These are phyloP conservation scores for Flaveria brownii DNA, from an alignment of 129 eudicot species.

Conservation along the genomic window DNA sequence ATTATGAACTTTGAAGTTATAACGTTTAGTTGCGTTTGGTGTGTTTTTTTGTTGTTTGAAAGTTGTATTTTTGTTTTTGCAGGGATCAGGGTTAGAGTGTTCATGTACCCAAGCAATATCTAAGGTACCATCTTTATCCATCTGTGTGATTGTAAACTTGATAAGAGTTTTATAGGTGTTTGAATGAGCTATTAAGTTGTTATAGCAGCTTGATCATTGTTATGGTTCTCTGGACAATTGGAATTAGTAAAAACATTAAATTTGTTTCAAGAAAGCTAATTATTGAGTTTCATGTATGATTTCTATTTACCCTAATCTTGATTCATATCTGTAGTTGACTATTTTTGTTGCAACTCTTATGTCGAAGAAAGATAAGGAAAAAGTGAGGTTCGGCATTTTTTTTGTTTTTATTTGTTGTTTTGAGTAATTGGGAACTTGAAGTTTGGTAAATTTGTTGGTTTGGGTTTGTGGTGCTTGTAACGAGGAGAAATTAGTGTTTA, in stretches of 20 bases:
- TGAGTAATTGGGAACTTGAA: no score
- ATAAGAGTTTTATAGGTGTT: background rate
- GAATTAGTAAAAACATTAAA: background rate
- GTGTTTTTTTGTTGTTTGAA: background rate
- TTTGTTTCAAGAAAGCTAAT: background rate
- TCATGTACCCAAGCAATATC: conserved; percentile 83
- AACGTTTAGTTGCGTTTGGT: background rate
- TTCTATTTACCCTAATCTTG: background rate
- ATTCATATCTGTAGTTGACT: no score
- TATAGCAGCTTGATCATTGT: background rate
- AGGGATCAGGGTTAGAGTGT: conserved; percentile 78
- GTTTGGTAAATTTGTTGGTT: no score
- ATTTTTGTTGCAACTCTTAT: conserved; percentile 42
- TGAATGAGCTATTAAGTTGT: background rate
- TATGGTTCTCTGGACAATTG: background rate
- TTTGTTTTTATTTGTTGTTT: background rate
- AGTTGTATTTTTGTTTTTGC: conserved; percentile 10
- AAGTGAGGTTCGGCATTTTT: conserved; percentile 47
- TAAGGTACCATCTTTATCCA: conserved; percentile 33
- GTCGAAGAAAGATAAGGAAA: conserved; percentile 94
- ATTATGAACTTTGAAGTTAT: background rate
- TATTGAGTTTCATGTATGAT: background rate
- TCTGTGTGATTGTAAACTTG: background rate
- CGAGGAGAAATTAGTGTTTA: no score
- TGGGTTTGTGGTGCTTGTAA: no score